Conservation (phyloP, 2,329 filamentous ascomycete species). For the Fusarium ramigenum region DNA sequence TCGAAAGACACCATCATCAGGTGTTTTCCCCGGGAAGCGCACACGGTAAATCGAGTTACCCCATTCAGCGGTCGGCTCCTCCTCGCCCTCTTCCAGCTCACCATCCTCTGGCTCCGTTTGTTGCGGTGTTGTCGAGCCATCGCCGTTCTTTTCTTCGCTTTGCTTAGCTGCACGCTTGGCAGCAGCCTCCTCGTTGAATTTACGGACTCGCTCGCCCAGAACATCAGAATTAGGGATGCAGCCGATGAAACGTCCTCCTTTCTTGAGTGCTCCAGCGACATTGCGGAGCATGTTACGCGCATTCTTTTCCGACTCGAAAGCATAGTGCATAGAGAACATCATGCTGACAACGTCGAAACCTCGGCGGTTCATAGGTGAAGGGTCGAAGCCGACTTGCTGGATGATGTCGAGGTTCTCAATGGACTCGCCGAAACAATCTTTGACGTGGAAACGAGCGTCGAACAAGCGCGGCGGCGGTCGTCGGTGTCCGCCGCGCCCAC, state of each 20-base stretch:
- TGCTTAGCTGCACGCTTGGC: slow-evolving; percentile 48
- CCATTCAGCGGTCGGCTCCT: slow-evolving; percentile 78
- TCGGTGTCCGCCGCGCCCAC: slow-evolving; percentile 61
- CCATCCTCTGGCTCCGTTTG: slow-evolving; percentile 51
- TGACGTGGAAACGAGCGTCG: slow-evolving; percentile 86
- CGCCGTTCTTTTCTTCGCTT: slow-evolving; percentile 26
- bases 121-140: slow-evolving; percentile 38
- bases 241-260: slow-evolving; percentile 93
- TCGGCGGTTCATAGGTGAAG: slow-evolving; percentile 74
- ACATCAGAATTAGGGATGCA: slow-evolving; percentile 98
- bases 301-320: slow-evolving; percentile 92
- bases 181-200: slow-evolving; percentile 69
- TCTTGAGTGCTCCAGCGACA: slow-evolving; percentile 88
- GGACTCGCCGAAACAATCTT: slow-evolving; percentile 90
- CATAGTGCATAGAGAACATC: slow-evolving; percentile 99
- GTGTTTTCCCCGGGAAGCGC: slow-evolving; percentile 83
- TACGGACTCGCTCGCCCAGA: slow-evolving; percentile 79
- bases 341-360: slow-evolving; percentile 97
- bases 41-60: slow-evolving; percentile 94
- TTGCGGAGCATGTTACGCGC: slow-evolving; percentile 93
- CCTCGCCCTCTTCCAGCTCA: slow-evolving; percentile 69
- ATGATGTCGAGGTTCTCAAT: slow-evolving; percentile 85
- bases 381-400: slow-evolving; percentile 86
- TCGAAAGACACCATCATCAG: slow-evolving; percentile 88
- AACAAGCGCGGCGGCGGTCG: slow-evolving; percentile 70